Evolutionary conservation across 2,329 filamentous ascomycete species (phyloP).

Genomic region (Pezicula neosporulosa): DNA sequence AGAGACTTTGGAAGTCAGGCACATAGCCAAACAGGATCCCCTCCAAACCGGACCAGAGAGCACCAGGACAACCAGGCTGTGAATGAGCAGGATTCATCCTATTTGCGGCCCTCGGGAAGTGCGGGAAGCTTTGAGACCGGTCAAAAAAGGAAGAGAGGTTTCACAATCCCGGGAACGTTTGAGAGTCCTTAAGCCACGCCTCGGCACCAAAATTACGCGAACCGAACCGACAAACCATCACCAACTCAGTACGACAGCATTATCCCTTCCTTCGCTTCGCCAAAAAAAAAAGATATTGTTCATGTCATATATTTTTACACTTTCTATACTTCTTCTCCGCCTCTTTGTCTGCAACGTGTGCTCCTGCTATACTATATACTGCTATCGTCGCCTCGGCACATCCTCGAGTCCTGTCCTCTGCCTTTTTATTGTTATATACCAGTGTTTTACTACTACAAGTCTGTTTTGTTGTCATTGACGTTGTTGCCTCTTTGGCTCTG

Average conservation of each 20-base stretch:
- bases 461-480: not conserved
- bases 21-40: conserved; percentile 18
- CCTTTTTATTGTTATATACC: conserved; percentile 8
- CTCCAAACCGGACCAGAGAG: conserved; percentile 11
- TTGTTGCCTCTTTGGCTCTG: not conserved
- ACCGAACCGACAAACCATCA: not conserved
- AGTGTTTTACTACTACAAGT: conserved; percentile 11
- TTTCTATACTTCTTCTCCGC: not conserved
- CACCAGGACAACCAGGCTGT: conserved; percentile 15
- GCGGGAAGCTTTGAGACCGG: conserved; percentile 20
- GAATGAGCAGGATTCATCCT: conserved; percentile 19
- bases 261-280: not conserved
- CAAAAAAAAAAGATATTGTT: too few relatives aligned
- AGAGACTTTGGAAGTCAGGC: conserved; percentile 15
- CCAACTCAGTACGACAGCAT: not conserved
- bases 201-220: not conserved
- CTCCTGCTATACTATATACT: not conserved
- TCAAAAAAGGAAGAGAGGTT: conserved; percentile 26
- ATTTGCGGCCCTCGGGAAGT: conserved; percentile 10
- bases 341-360: not conserved
- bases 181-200: conserved; percentile 13
- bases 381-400: not conserved
- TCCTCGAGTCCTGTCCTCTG: not conserved
- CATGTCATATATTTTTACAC: not conserved
- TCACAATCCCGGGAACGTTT: conserved; percentile 21